phyloP scores from a whole-genome alignment of 2,329 filamentous ascomycete genomes.

The Didymellaceae sp. region DNA sequence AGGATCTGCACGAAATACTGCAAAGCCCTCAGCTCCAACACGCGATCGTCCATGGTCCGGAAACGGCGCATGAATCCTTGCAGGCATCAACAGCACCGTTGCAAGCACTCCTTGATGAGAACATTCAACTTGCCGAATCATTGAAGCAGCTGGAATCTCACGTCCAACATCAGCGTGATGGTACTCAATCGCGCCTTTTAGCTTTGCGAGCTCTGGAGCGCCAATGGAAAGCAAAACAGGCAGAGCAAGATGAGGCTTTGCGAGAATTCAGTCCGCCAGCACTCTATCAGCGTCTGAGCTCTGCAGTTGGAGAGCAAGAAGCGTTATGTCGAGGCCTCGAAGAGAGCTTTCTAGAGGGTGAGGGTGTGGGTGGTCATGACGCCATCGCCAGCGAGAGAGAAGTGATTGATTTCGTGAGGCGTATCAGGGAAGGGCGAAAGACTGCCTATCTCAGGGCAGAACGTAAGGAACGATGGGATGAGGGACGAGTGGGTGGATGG shows the following conservation, averaged over 20 bases:
- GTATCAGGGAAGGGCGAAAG: constrained; percentile 81
- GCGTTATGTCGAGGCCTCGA: constrained; percentile 80
- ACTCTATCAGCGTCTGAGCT: constrained; percentile 80
- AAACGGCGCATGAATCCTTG: constrained; percentile 75
- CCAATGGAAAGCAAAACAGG: constrained; percentile 89
- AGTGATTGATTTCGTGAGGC: constrained; percentile 80
- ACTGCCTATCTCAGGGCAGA: constrained; percentile 81
- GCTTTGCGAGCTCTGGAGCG: constrained; percentile 85
- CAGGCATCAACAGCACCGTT: constrained; percentile 69
- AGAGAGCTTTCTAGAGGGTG: constrained; percentile 85
- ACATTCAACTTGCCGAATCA: constrained; percentile 71
- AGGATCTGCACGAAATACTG: constrained; percentile 76
- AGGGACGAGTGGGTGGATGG: constrained; percentile 94
- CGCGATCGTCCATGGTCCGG: constrained; percentile 72
- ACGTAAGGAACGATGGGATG: constrained; percentile 92
- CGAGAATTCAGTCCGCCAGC: constrained; percentile 85
- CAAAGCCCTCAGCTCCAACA: constrained; percentile 70
- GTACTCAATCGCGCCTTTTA: constrained; percentile 81
- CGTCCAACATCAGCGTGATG: constrained; percentile 67
- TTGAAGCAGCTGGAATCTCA: constrained; percentile 67
- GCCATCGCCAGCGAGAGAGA: constrained; percentile 76
- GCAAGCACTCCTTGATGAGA: constrained; percentile 69
- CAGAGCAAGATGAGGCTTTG: constrained; percentile 85
- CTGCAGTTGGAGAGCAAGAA: constrained; percentile 83
- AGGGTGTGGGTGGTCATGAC: constrained; percentile 49